These are phyloP conservation scores for Neopestalotiopsis sp. DNA, from an alignment of 2,329 filamentous ascomycete species.

Conservation along the genomic window DNA sequence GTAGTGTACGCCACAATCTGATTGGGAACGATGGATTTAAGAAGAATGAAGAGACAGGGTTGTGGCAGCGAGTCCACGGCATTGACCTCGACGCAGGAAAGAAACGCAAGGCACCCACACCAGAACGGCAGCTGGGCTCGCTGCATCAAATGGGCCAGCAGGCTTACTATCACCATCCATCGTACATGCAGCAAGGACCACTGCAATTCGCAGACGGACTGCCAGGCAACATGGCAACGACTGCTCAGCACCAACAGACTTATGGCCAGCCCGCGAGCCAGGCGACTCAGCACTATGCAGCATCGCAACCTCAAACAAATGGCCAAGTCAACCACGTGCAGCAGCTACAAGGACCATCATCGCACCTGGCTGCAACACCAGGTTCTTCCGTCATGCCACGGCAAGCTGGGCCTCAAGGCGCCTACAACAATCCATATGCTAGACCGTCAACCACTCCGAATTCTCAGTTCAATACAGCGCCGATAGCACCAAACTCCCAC, in stretches of 20 bases:
- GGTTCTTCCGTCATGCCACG: constrained; percentile 27
- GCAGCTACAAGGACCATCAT: constrained; percentile 26
- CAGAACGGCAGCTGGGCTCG: constrained; percentile 46
- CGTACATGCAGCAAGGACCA: constrained; percentile 31
- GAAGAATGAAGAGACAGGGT: constrained; percentile 60
- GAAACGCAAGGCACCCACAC: constrained; percentile 61
- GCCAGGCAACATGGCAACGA: constrained; percentile 23
- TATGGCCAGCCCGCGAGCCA: constrained; percentile 27
- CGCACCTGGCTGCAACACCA: constrained; percentile 33
- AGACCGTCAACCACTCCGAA: constrained; percentile 32
- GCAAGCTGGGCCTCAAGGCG: constrained; percentile 31
- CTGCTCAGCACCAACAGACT: constrained; percentile 28
- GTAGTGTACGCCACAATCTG: constrained; percentile 67
- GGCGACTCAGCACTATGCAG: constrained; percentile 23
- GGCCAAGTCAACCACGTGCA: neutral
- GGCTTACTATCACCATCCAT: constrained; percentile 35
- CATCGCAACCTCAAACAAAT: constrained; percentile 7
- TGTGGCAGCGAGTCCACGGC: constrained; percentile 63
- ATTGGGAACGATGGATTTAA: constrained; percentile 66
- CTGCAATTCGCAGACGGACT: constrained; percentile 29
- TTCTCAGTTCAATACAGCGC: constrained; percentile 30
- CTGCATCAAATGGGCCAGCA: constrained; percentile 33
- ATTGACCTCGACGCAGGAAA: constrained; percentile 65
- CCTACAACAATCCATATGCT: constrained; percentile 38
- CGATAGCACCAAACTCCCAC: constrained; percentile 24